phyloP scores from a whole-genome alignment of 1,284 basidiomycete species.

The Erythrobasidium hasegawianum region DNA sequence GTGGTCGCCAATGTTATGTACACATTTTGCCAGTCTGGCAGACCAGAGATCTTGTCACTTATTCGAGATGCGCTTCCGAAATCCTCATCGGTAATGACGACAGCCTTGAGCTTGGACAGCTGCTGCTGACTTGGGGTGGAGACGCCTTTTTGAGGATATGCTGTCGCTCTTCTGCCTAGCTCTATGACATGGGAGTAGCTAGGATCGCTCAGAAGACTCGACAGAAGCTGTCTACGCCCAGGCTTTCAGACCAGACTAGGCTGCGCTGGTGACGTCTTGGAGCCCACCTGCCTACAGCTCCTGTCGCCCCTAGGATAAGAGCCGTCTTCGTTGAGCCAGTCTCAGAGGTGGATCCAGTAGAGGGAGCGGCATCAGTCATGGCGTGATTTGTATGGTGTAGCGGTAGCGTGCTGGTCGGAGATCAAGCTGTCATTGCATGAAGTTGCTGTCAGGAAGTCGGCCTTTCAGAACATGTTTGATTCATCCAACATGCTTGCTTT shows the following conservation, averaged over 20 bases:
- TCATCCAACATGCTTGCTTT: too few species aligned
- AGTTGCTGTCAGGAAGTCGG: too few species aligned
- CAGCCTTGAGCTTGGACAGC: conserved; percentile 56
- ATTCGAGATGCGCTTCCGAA: conserved; percentile 39
- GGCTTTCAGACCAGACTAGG: neutral
- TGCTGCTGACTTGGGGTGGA: conserved; percentile 50
- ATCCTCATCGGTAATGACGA: conserved; percentile 63
- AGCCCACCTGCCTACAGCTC: conserved; percentile 54
- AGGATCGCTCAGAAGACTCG: conserved; percentile 57
- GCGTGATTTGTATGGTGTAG: too few species aligned
- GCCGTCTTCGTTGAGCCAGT: neutral
- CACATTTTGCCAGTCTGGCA: conserved; percentile 7
- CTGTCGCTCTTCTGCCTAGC: conserved; percentile 61
- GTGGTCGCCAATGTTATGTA: conserved; percentile 59
- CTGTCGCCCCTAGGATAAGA: conserved; percentile 63
- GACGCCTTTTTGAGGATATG: conserved; percentile 46
- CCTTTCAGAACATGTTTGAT: too few species aligned
- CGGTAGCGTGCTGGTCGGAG: too few species aligned
- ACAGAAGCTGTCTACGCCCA: conserved; percentile 54
- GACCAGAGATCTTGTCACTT: conserved; percentile 62
- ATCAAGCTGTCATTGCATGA: too few species aligned
- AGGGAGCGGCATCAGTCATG: too few species aligned
- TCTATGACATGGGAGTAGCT: conserved; percentile 61
- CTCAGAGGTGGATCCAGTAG: too few species aligned
- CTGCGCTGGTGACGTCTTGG: neutral